Evolutionary conservation across 2,329 filamentous ascomycete species (phyloP), one percentile per base, ranked within the genome.

Genomic region (Xylariaceae sp.): DNA sequence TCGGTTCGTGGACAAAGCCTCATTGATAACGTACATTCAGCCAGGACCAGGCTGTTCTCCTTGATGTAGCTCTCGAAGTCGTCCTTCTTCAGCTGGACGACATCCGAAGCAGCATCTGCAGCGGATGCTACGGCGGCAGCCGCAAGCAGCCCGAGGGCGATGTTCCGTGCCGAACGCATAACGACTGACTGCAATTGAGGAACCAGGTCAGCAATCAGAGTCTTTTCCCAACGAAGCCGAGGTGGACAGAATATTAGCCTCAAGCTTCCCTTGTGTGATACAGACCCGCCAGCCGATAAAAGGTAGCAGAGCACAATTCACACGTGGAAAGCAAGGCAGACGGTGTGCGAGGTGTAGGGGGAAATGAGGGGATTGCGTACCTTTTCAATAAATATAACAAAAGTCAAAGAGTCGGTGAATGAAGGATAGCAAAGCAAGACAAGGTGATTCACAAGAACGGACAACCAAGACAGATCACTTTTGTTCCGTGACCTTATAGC

Each of bases 11-110:
- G 16, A n/a, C 28, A 9, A 34, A 28, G 5, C 19, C 18, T 37
- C 6, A 31, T 24, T 16, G 19, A 13, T 17, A 24, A 39, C 84
- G 69, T 73, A 90, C 86, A 98, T 72, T 98, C 89, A 56, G 88
- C 88, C 47, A 98, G 82, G 39, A 96, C 90, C 41, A 98, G 76
- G 56, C 88, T 81, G 65, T 97, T 85, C 55, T 80, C 69, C 64
- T 83, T 83, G 61, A 98, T 71, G 66, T 96, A 98, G 46, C 82
- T 77, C 53, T 85, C 76, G 65, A 98, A 98, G 51, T 77, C 87
- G 60, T 90, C 87, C 65, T 83, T 82, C 66, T 85, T 94, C 51
- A 98, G 74, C 53, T 87, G 79, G 57, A 79, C 67, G 50, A 98
- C 92, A 63, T 97, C 88, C 32, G 88, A 94, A 34, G 73, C 73